phyloP scores from a whole-genome alignment of 2,329 filamentous ascomycete genomes.

The Cryoendolithus antarcticus region DNA sequence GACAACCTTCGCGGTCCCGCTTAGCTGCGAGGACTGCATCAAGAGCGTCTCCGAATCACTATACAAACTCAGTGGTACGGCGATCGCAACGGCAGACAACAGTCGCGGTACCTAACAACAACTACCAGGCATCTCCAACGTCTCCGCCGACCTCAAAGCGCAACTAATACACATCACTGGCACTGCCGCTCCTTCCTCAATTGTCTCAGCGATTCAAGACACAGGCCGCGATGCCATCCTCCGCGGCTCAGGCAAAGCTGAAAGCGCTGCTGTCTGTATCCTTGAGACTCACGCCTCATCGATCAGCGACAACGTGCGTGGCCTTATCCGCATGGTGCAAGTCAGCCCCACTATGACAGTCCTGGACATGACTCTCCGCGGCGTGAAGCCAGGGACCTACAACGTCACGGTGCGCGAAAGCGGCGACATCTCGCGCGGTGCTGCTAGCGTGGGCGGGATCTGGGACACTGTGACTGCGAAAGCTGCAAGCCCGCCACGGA shows the following conservation, averaged over 20 bases:
- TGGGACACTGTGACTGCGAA: conserved; percentile 50
- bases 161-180: conserved; percentile 79
- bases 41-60: conserved; percentile 73
- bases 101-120: neutral
- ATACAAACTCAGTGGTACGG: conserved; percentile 54
- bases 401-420: conserved; percentile 72
- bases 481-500: conserved; percentile 32
- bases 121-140: conserved; percentile 58
- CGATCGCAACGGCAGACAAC: neutral
- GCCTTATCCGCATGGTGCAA: conserved; percentile 87
- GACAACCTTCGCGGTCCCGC: conserved; percentile 89
- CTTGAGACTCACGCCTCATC: conserved; percentile 65
- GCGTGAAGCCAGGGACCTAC: conserved; percentile 70
- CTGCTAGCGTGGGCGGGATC: conserved; percentile 67
- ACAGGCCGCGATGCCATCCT: conserved; percentile 92
- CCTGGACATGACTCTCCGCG: conserved; percentile 76
- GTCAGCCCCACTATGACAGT: conserved; percentile 67
- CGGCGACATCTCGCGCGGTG: conserved; percentile 76
- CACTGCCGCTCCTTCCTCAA: conserved; percentile 79
- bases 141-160: conserved; percentile 69
- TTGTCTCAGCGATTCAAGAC: conserved; percentile 75
- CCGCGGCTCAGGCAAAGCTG: conserved; percentile 71
- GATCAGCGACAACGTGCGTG: conserved; percentile 59
- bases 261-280: conserved; percentile 85
- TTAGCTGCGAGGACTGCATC: conserved; percentile 83